phyloP scores from a whole-genome alignment of 768 basidiomycete genomes.

The Cantharellus anzutake region DNA sequence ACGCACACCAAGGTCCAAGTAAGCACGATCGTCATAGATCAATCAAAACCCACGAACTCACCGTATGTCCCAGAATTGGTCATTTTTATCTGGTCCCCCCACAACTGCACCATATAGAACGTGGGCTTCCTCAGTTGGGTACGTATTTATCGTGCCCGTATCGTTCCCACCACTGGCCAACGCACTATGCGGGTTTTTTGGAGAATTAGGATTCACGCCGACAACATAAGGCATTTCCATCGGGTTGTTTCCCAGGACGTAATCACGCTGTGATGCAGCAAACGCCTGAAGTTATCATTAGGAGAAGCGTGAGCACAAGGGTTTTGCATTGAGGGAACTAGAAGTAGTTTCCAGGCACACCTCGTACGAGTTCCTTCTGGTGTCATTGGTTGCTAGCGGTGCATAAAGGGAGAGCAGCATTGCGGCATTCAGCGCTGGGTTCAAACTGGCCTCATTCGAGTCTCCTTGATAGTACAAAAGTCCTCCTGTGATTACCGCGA shows the following conservation, averaged over 20 bases:
- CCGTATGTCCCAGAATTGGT: slow-evolving; percentile 67
- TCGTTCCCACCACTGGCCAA: slow-evolving; percentile 70
- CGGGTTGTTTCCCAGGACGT: slow-evolving; percentile 72
- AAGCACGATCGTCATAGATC: background rate
- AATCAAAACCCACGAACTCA: slow-evolving; percentile 31
- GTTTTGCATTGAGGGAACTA: background rate
- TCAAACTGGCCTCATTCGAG: slow-evolving; percentile 60
- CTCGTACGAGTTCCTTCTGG: slow-evolving; percentile 39
- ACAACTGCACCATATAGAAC: slow-evolving; percentile 75
- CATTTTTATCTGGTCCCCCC: slow-evolving; percentile 65
- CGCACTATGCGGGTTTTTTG: slow-evolving; percentile 78
- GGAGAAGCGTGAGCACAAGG: background rate
- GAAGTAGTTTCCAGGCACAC: slow-evolving; percentile 19
- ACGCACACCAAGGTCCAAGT: background rate
- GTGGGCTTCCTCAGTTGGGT: slow-evolving; percentile 51
- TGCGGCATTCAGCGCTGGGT: slow-evolving; percentile 74
- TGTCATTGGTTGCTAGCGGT: slow-evolving; percentile 41
- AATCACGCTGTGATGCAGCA: slow-evolving; percentile 60
- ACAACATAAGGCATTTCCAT: slow-evolving; percentile 83
- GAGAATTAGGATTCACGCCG: slow-evolving; percentile 78
- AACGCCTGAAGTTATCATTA: slow-evolving; percentile 29
- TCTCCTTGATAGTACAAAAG: slow-evolving; percentile 69
- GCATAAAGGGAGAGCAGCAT: slow-evolving; percentile 69
- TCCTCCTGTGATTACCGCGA: slow-evolving; percentile 32
- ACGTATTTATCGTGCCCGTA: slow-evolving; percentile 46